Conservation (phyloP, 192 early-diverging fungal species). For the Backusella circina region DNA sequence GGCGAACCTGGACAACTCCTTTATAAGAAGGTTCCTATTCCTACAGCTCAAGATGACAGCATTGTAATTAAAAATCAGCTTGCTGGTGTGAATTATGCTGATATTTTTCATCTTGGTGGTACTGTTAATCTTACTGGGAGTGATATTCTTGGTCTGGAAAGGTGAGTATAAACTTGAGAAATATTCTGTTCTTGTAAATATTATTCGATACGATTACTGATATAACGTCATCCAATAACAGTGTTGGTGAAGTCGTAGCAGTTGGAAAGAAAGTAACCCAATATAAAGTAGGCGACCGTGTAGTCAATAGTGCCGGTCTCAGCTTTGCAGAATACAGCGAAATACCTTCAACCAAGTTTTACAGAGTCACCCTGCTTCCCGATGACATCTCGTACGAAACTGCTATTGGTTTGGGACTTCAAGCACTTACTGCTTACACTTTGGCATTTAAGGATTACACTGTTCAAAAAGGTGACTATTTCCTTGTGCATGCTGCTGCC, state of each 20-base stretch:
- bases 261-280: constrained; percentile 64
- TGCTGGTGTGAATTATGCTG: constrained; percentile 76
- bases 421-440: constrained; percentile 80
- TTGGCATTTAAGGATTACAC: constrained; percentile 65
- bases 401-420: constrained; percentile 66
- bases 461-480: constrained; percentile 69
- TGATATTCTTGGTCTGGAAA: constrained; percentile 75
- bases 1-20: constrained; percentile 59
- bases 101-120: constrained; percentile 85
- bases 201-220: no score
- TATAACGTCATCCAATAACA: no score
- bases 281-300: constrained; percentile 78
- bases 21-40: constrained; percentile 44
- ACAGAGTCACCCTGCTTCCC: constrained; percentile 45
- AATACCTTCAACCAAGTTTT: constrained; percentile 20
- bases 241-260: constrained; percentile 69
- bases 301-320: constrained; percentile 62
- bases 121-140: constrained; percentile 66
- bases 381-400: constrained; percentile 46
- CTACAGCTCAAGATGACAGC: constrained; percentile 45
- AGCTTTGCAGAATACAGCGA: constrained; percentile 79
- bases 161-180: constrained; percentile 6
- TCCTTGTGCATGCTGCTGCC: constrained; percentile 88
- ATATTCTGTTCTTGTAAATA: background rate
- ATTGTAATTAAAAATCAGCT: constrained; percentile 65